These are phyloP conservation scores for Coelastrella sp. DNA, from an alignment of 139 green algal species.

Conservation along the genomic window DNA sequence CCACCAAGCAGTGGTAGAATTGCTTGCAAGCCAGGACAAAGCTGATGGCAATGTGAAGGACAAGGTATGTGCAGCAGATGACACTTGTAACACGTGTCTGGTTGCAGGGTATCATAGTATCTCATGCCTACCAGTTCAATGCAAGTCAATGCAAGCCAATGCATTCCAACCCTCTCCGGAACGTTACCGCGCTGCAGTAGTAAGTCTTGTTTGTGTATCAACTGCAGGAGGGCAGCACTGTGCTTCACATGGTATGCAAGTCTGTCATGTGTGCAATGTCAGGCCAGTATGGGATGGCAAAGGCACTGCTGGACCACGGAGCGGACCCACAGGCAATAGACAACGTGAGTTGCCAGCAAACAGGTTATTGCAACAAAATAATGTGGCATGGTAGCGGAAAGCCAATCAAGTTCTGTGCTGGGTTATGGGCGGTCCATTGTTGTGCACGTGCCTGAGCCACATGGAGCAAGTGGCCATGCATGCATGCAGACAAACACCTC, in stretches of 20 bases:
- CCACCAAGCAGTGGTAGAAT: background rate
- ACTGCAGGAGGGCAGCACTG: conserved; percentile 40
- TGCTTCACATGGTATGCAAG: conserved; percentile 44
- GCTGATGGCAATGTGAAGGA: background rate
- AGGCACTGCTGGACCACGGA: background rate
- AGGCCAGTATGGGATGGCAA: background rate
- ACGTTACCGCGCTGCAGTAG: no score
- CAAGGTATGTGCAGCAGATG: background rate
- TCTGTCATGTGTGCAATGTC: conserved; percentile 32
- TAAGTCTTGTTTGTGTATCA: no score
- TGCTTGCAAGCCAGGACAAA: background rate
- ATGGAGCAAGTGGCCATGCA: no score
- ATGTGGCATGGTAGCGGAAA: background rate
- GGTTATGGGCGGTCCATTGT: background rate
- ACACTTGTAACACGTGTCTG: no score
- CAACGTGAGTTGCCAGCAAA: background rate
- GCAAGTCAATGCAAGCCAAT: no score
- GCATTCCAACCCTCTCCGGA: no score
- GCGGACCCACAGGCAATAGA: conserved; percentile 18
- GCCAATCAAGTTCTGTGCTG: background rate
- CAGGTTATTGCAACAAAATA: background rate
- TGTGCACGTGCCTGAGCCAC: background rate
- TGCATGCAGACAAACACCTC: no score
- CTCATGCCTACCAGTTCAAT: no score
- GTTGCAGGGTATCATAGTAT: no score